phyloP scores from a whole-genome alignment of 768 basidiomycete genomes.

The Suillus placidus region DNA sequence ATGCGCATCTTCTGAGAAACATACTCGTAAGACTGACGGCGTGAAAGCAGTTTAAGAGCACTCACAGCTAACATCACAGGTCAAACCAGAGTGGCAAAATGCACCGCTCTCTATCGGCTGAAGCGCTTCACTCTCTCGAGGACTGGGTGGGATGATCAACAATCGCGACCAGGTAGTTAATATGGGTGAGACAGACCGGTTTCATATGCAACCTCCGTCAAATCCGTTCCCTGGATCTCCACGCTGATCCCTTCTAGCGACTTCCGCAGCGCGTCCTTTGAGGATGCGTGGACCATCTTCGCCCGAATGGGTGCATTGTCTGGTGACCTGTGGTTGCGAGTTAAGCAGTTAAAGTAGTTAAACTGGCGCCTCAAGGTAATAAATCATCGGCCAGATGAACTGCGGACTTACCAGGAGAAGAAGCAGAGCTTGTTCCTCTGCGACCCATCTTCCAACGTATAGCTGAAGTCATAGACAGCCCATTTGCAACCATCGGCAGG shows the following conservation, averaged over 20 bases:
- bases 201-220: slow-evolving; percentile 69
- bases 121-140: neutral
- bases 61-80: slow-evolving; percentile 3
- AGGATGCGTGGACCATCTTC: slow-evolving; percentile 94
- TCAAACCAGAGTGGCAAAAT: neutral
- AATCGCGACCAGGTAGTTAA: neutral
- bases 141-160: neutral
- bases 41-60: neutral
- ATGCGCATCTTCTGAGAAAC: neutral
- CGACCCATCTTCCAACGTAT: slow-evolving; percentile 64
- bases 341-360: neutral
- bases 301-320: slow-evolving; percentile 82
- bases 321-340: slow-evolving; percentile 65
- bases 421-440: slow-evolving; percentile 88
- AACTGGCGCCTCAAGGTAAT: neutral
- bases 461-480: slow-evolving; percentile 94
- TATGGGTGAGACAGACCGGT: slow-evolving; percentile 50
- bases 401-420: slow-evolving; percentile 76
- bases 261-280: slow-evolving; percentile 76
- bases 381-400: neutral
- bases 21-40: neutral
- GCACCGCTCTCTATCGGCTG: neutral
- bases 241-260: slow-evolving; percentile 72
- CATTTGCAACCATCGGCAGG: slow-evolving; percentile 79
- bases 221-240: slow-evolving; percentile 88